Evolutionary conservation across 179 eudicot genomes (phyloP).

Genomic region (Beta macrorhiza): DNA sequence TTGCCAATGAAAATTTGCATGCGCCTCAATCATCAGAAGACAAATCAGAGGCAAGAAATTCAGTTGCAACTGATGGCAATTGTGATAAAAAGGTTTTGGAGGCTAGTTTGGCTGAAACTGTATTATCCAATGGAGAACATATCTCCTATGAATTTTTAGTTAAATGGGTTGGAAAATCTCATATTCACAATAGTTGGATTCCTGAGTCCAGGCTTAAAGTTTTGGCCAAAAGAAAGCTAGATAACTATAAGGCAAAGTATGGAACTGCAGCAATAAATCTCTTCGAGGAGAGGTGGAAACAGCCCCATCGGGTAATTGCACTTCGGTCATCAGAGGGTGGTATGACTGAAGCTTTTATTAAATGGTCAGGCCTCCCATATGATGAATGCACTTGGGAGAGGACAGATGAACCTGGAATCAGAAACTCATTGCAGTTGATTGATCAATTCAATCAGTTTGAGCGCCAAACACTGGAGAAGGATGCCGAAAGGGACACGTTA

Average conservation of each 20-base stretch:
- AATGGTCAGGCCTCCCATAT: conserved; percentile 91
- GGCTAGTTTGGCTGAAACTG: conserved; percentile 29
- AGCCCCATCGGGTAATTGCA: conserved; percentile 82
- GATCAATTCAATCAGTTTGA: conserved; percentile 67
- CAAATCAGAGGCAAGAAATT: conserved; percentile 29
- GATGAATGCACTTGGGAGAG: conserved; percentile 99
- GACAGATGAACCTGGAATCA: conserved; percentile 65
- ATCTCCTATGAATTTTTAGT: conserved; percentile 71
- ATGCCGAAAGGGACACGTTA: conserved; percentile 38
- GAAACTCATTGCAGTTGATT: conserved; percentile 48
- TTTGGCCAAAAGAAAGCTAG: conserved; percentile 87
- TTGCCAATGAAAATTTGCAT: conserved; percentile 30
- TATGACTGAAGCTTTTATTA: conserved; percentile 65
- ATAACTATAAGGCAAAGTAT: conserved; percentile 83
- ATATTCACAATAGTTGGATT: conserved; percentile 86
- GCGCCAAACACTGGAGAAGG: conserved; percentile 55
- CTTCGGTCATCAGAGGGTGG: conserved; percentile 51
- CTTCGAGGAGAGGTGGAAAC: conserved; percentile 78
- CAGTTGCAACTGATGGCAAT: conserved; percentile 20
- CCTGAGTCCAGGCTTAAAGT: conserved; percentile 75
- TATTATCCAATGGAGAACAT: conserved; percentile 27
- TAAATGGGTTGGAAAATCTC: conserved; percentile 94
- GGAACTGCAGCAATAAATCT: conserved; percentile 74
- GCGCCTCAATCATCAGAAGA: conserved; percentile 30
- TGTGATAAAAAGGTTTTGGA: conserved; percentile 29